Evolutionary conservation across 2,329 filamentous ascomycete genomes (phyloP), one percentile per base, ranked within the genome.

Genomic region (Chlorencoelia australis): DNA sequence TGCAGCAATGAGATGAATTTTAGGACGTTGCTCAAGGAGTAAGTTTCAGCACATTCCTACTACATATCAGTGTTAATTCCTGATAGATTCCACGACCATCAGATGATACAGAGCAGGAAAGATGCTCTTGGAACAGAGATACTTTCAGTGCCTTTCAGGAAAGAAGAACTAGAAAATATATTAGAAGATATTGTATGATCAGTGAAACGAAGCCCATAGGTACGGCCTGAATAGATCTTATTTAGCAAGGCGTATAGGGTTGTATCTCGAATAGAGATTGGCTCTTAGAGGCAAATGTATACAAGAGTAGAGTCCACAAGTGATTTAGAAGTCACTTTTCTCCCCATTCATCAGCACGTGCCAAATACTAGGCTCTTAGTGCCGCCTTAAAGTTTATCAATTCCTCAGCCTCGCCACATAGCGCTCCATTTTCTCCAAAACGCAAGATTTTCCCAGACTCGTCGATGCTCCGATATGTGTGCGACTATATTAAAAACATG

Each of bases 1-100:
- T 95, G 89, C 58, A 91, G 84, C 50, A 94, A 83, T 42, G 91
- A 96, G 63, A 87, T 96, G 73, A 87, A 85, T 44, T 96, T 96
- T 64, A 73, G 91, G 42, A 94, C 88, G 17, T 59, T 98, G 55
- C 62, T 98, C 44, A 96, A 96, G 63, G 91, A 98, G 72, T 91
- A 61, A 44, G 75, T 62, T 22, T 13, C 15, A 30, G 33, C 29
- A 21, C n/a, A 3, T 17, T 35, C 5, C 10, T 4, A 18, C 22
- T 18, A 24, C 14, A 2, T 2, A 34, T 22, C 9, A 26, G 15
- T 40, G 32, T 52, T 60, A 42, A 65, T 56, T 36, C 39, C 11
- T n/a, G 14, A 27, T 35, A 82, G 78, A 60, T 91, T 98, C 59
- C 86, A 95, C 56, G 91, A 98, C 53, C 91, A 98, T 64, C 86